A percentile compares a stretch with the other conserved stretches of the same genome.
Evolutionary conservation across 1,284 basidiomycete genomes (phyloP).

Genomic region (Schizophyllum commune): DNA sequence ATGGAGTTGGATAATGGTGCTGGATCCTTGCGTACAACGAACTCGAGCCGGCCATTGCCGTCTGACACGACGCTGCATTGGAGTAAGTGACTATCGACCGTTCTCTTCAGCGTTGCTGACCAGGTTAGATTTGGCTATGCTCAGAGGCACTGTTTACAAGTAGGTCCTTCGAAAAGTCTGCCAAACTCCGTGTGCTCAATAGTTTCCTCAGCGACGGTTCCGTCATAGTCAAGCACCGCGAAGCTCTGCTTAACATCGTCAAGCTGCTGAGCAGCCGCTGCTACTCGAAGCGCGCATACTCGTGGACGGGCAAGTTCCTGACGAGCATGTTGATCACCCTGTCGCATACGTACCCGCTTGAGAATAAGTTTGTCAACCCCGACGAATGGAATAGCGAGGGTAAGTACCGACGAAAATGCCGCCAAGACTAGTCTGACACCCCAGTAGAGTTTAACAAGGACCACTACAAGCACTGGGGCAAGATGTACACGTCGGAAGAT

Average conservation of each 20-base stretch:
- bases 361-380: constrained; percentile 79
- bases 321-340: constrained; percentile 72
- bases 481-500: constrained; percentile 52
- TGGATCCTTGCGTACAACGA: constrained; percentile 77
- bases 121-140: constrained; percentile 53
- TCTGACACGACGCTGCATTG: constrained; percentile 88
- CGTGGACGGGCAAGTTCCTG: constrained; percentile 74
- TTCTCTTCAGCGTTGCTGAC: constrained; percentile 1
- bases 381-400: constrained; percentile 74
- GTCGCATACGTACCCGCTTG: constrained; percentile 76
- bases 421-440: background rate
- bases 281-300: constrained; percentile 16
- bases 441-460: constrained; percentile 58
- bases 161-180: constrained; percentile 26
- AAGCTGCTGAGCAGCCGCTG: background rate
- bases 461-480: constrained; percentile 78
- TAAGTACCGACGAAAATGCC: constrained; percentile 20
- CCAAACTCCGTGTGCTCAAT: background rate
- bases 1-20: constrained; percentile 82
- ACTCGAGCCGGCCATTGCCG: constrained; percentile 61
- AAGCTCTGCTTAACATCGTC: background rate
- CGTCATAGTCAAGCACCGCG: background rate
- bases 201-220: background rate
- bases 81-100: constrained; percentile 43
- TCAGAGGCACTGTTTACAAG: constrained; percentile 66